Base-by-base conservation (phyloP, 164 flowering plant genomes). In the Piper longum region DNA sequence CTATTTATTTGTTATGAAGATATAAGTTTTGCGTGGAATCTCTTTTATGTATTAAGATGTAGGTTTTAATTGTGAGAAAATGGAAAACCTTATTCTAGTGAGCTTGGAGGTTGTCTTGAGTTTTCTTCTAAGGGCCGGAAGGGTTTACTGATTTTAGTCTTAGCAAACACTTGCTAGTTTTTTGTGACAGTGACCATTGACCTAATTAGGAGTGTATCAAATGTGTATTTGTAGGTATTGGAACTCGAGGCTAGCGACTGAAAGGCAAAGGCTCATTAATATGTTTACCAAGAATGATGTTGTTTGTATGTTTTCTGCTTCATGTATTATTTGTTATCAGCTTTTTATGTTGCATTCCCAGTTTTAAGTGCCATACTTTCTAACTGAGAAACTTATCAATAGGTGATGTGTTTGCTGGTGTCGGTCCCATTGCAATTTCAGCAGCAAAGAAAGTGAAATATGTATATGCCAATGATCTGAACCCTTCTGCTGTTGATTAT, bases 351-450 rank as follows among this genome's bases (percentile, higher is more conserved):
- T 4, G 3, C 58, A 19, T 26, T 26, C 26, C 13, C 13, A 56
- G 43, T 18, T 42, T 17, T 13, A 18, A 43, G 17, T 5, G 11
- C 14, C 59, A 64, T 55, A 6, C 56, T 18, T 36, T 58, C 16
- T 26, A 13, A 39, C 43, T 54, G 5, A 65, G 14, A 18, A 42
- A 4, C 42, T 60, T n/a, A 1, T 60, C 52, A 42, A 41, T 42
- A 93, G 97, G 99, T 81, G 99, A 88, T 82, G 97, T 93, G 63
- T 93, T 93, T 70, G 64, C 89, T 73, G 96, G 97, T 52, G 96
- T 93, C 70, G 96, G 97, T 71, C 97, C 97, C 54, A 71, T 90
- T 71, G 86, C 95, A 58, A 68, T 93, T 65, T 69, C 89, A 65
- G 97, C 97, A 18, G 96, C 97, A 65, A 88, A 76, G 79, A 82